These are phyloP conservation scores for Aphanocladium album DNA, from an alignment of 2,329 filamentous ascomycete species.

Conservation along the genomic window DNA sequence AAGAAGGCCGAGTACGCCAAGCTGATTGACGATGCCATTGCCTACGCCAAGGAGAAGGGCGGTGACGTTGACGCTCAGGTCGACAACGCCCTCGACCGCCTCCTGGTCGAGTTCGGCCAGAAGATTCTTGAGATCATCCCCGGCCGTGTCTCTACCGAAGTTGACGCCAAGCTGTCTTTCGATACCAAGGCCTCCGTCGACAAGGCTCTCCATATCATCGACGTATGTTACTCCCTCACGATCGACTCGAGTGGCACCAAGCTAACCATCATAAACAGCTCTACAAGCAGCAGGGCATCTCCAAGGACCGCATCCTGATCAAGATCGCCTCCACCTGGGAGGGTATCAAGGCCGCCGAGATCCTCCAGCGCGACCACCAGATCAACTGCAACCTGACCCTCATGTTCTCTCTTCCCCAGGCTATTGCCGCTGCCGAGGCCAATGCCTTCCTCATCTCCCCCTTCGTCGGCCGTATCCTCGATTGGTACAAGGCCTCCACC, in stretches of 20 bases:
- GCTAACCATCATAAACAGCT: conserved; percentile 52
- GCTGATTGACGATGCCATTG: conserved; percentile 80
- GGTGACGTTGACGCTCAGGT: conserved; percentile 72
- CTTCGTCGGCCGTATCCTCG: conserved; percentile 97
- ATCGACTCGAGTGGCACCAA: background rate
- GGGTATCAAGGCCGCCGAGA: conserved; percentile 97
- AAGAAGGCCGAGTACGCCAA: conserved; percentile 97
- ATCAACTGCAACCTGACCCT: conserved; percentile 99
- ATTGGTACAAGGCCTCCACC: conserved; percentile 96
- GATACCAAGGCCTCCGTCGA: conserved; percentile 86
- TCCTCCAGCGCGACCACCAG: conserved; percentile 90
- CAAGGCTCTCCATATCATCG: conserved; percentile 96
- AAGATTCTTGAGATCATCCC: conserved; percentile 96
- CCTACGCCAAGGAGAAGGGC: conserved; percentile 75
- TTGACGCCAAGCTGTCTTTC: conserved; percentile 94
- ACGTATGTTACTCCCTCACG: conserved; percentile 51
- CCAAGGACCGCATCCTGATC: conserved; percentile 93
- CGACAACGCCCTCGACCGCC: conserved; percentile 83
- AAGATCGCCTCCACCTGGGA: conserved; percentile 99
- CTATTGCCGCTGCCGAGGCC: conserved; percentile 93
- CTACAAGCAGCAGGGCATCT: conserved; percentile 86
- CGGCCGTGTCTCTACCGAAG: conserved; percentile 98
- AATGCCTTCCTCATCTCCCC: conserved; percentile 96
- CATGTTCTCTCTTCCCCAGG: conserved; percentile 95
- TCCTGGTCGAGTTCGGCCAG: conserved; percentile 96